Conservation (phyloP, 139 green algal species). For the Asterochloris erici region DNA sequence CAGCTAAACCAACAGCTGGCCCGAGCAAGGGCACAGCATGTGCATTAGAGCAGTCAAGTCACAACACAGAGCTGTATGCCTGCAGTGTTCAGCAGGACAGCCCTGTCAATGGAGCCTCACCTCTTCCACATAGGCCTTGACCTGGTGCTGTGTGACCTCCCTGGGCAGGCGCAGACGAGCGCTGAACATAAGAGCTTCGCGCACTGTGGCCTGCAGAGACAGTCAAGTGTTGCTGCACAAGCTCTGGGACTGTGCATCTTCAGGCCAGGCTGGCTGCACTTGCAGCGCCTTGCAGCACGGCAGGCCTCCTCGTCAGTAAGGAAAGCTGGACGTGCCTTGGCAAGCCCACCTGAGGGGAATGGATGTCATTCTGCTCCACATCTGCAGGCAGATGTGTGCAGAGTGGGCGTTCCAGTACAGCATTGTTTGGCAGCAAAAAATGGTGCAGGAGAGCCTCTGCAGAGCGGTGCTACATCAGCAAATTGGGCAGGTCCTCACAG, state of each 20-base stretch:
- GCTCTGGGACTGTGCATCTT: conserved; percentile 26
- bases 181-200: conserved; percentile 55
- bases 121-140: conserved; percentile 17
- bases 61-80: neutral
- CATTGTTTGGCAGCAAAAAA: too few relatives aligned
- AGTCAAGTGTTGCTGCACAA: conserved; percentile 31
- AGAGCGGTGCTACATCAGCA: too few relatives aligned
- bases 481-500: conserved; percentile 28
- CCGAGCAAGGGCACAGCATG: too few relatives aligned
- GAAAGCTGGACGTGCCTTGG: neutral
- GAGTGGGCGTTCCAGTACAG: too few relatives aligned
- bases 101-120: neutral
- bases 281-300: neutral
- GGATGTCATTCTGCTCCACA: conserved; percentile 26
- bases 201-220: conserved; percentile 43
- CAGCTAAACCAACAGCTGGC: too few relatives aligned
- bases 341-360: conserved; percentile 16
- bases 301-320: neutral
- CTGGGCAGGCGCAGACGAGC: conserved; percentile 58
- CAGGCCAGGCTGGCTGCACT: neutral
- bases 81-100: neutral
- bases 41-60: neutral
- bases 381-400: neutral
- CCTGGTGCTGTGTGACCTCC: conserved; percentile 10
- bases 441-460: too few relatives aligned